Evolutionary conservation across 1,284 basidiomycete genomes (phyloP), one percentile per base, ranked within the genome.

Genomic region (Fomes fomentarius): DNA sequence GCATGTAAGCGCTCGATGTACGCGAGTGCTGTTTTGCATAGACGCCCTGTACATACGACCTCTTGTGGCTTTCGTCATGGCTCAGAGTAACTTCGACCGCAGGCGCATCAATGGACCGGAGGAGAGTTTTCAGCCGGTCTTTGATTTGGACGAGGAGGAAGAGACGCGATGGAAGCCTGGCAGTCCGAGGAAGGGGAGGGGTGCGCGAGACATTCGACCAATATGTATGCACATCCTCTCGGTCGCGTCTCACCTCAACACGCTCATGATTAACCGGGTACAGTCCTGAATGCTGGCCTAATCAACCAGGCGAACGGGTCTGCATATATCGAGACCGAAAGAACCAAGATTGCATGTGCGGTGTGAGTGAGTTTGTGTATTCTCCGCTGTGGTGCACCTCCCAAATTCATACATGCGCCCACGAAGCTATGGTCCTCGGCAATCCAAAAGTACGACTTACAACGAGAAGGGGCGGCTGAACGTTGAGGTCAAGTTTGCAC

Each of bases 401-500:
- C 28, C 21, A 11, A 26, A 4, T 28, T 34, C 35, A 42, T 24
- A 30, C 11, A 12, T 24, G 10, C 15, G 4, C 25, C 24, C 31
- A 33, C 19, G 39, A 24, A 96, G 94, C 6, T 98, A 98, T 71
- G 96, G 96, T 0, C 97, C 96, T 9, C 84, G 95, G 52, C 96
- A 95, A 66, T 85, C 90, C 24, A 93, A 90, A 77, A 85, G 80
- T 58, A 75, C 82, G 47, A 71, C 83, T 2, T 98, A 94, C 70
- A 92, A 82, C 57, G 91, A 96, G 60, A 88, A 86, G 58, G 96
- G 96, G 0, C 85, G 85, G 54, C 74, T 99, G 52, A 98, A 95
- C 58, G 92, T 99, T 2, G 95, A 98, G 71, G 91, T 98, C 57
- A 98, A 98, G 72, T 98, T 96, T 68, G 84, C 96, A 1, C 96